Percentiles rank a stretch among this genome's conserved stretches.
Evolutionary conservation across 108 stramenopile species (phyloP).

Genomic region (Conticribra weissflogii): DNA sequence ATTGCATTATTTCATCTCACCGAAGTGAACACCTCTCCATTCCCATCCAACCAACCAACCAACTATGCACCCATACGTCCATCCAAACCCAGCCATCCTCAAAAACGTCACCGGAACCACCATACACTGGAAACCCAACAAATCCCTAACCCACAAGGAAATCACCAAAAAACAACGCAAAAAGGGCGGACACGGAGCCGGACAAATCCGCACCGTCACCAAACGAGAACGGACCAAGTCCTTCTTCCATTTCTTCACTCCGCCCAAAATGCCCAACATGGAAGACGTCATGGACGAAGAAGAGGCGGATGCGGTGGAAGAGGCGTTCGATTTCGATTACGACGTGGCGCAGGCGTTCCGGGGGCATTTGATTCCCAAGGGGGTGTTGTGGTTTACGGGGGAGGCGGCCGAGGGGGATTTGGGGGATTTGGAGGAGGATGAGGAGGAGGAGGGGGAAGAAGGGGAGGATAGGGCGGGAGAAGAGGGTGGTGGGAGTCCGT

Average conservation of each 20-base stretch:
- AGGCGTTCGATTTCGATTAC: conserved; percentile 88
- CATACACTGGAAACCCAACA: conserved; percentile 84
- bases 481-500: conserved; percentile 11
- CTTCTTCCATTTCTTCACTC: conserved; percentile 92
- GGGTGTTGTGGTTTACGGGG: conserved; percentile 93
- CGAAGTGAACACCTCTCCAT: no score
- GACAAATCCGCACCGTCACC: conserved; percentile 78
- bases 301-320: conserved; percentile 78
- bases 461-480: conserved; percentile 10
- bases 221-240: conserved; percentile 81
- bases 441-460: conserved; percentile 13
- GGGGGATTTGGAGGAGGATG: conserved; percentile 14
- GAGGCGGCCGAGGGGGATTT: conserved; percentile 64
- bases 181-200: conserved; percentile 79
- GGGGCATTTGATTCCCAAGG: conserved; percentile 87
- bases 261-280: conserved; percentile 72
- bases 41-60: no score
- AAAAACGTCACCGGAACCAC: conserved; percentile 81
- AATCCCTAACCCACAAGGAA: conserved; percentile 61
- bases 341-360: conserved; percentile 92
- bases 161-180: conserved; percentile 86
- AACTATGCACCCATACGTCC: no score
- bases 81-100: no score
- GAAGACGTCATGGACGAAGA: conserved; percentile 82
- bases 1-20: no score